Evolutionary conservation across 163 green algal genomes (phyloP), one percentile per base, ranked within the genome.

Genomic region (Volvox carteri): DNA sequence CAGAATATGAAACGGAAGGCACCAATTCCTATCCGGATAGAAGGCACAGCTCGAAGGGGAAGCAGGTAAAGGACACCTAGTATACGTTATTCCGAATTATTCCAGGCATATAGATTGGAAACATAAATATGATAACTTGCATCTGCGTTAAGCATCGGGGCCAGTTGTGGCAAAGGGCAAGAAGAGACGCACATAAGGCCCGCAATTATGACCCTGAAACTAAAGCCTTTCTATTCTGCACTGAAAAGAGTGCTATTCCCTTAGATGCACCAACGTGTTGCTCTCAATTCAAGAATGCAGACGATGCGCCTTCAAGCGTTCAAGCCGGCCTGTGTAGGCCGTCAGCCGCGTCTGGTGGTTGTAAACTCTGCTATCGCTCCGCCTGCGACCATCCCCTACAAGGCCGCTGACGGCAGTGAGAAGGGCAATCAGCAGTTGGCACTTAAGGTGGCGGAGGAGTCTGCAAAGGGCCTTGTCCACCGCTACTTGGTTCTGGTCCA

Each of bases 391-490:
- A 62, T 96, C n/a, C 93, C 94, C 50, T 84, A 95, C 2, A 96
- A 94, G 87, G 90, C 68, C 14, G 92, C 93, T 21, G 92, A 96
- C 74, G 96, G 95, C 44, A 81, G 85, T 11, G 86, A 90, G 21
- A 89, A 87, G 41, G 95, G 95, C 25, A 93, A 56, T 23, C 90
- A 93, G 30, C 54, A 94, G 79, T 90, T 99, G 25, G 84, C 94
- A 0, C 90, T 99, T 56, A 93, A 93, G 62, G 94, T 98, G 18
- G 97, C 97, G 14, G 56, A 86, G 25, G 93, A 96, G 33, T 96
- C 94, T 4, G 95, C 96, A 68, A 98, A 97, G 90, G 96, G 96
- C 33, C 92, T 99, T 70, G 97, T 99, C 65, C 97, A 99, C 94
- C 92, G 97, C 72, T 99, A 99, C 89, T 19, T 99, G 84, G 95